Evolutionary conservation across 2,329 filamentous ascomycete species (phyloP), one percentile per base, ranked within the genome.

Genomic region (Ophiostoma sp.): DNA sequence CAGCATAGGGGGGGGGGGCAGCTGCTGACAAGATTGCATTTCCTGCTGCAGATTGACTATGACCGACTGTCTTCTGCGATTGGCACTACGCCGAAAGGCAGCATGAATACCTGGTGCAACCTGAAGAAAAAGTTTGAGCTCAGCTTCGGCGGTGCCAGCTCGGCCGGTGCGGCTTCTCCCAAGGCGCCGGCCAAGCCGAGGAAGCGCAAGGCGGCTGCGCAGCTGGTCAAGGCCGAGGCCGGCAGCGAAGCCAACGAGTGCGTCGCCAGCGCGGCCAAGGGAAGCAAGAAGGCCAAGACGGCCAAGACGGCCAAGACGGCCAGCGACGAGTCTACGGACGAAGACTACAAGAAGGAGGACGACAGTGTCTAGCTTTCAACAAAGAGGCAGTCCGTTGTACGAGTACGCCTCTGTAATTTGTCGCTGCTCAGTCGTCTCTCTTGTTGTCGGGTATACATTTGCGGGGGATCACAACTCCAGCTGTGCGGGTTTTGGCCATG

Each of bases 91-190:
- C 27, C 67, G 16, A 68, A 70, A 49, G 7, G 55, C 14, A 68
- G 55, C 55, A 49, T 45, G 52, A 65, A 71, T n/a, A 38, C 66
- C 0, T 70, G 68, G 70, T 67, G n/a, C 36, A 66, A 64, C 8
- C 52, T 71, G 58, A 42, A 60, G 18, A 67, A 66, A 67, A 70
- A 69, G 63, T 66, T 70, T 3, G 47, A 64, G 5, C 14, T 69
- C 7, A 49, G 6, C 5, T 67, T 63, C n/a, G 44, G 4, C 12
- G n/a, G 8, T n/a, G 58, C 36, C 14, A 55, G n/a, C 40, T 9
- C 62, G 2, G 40, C 14, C 18, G 60, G 14, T 16, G n/a, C 11
- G 0, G 0, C 40, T 9, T 14, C 38, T 2, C n/a, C 14, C 38
- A 64, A 7, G 14, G n/a, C 16, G 4, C 58, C 27, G 8, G 58